Conservation (phyloP, 352 stramenopile genomes). For the Phytophthora foliorum region DNA sequence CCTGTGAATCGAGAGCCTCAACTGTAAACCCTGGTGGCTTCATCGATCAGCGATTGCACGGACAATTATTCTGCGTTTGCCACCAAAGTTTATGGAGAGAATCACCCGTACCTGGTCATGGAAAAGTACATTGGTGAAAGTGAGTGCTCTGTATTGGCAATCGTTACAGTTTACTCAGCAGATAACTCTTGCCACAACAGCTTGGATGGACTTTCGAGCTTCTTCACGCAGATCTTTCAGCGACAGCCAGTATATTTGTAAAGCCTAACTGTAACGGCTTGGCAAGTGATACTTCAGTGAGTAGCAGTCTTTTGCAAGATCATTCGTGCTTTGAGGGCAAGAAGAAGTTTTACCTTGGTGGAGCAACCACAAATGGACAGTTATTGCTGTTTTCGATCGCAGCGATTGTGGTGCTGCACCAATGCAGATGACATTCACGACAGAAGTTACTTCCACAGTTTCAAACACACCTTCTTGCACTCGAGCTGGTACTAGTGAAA, state of each 20-base stretch:
- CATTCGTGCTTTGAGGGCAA: constrained; percentile 3
- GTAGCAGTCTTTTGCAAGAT: neutral
- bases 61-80: constrained; percentile 8
- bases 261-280: neutral
- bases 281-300: neutral
- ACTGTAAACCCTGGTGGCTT: neutral
- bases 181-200: constrained; percentile 7
- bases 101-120: neutral
- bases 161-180: neutral
- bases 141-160: constrained; percentile 5
- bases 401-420: neutral
- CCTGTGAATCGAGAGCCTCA: neutral
- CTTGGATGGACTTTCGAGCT: constrained; percentile 15
- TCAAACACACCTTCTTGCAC: neutral
- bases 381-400: neutral
- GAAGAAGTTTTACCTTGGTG: neutral
- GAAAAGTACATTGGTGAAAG: constrained; percentile 6
- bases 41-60: neutral
- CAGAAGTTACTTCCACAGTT: neutral
- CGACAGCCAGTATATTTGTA: neutral
- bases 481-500: neutral
- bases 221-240: constrained; percentile 6
- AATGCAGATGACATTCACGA: neutral
- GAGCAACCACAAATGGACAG: neutral
- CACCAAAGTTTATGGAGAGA: neutral